Base-by-base conservation (phyloP, 495 filamentous ascomycete species). In the Halenospora varia region DNA sequence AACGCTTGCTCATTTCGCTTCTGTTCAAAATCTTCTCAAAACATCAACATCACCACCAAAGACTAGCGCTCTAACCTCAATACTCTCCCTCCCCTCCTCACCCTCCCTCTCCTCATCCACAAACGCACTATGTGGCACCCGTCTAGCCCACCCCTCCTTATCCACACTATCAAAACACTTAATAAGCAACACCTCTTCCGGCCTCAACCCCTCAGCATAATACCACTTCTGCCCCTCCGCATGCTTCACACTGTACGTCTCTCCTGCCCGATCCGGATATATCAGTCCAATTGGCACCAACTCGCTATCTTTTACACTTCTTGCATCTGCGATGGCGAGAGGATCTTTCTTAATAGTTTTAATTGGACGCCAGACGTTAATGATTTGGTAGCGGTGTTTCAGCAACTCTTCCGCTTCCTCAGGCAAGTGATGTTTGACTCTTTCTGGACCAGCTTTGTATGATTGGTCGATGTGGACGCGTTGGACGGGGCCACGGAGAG, bases 281-380 rank as follows among this genome's bases (percentile, higher is more conserved):
- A 80, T 76, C 18, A 80, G 62, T 53, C 67, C 68, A n/a, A 73
- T 62, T 0, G 68, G 69, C 13, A 81, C 57, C 2, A 81, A 69
- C 49, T 78, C 76, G 2, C 60, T 66, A 2, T 80, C 76, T 0
- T 70, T 69, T 0, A 81, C 75, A 2, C 65, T 66, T 51, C 71
- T 62, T 0, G 73, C 77, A 49, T 88, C 82, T 0, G 84, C 84
- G 17, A 88, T 73, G 2, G 78, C 79, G 0, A 89, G 71, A 0
- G 86, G 85, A 62, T 88, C 84, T 42, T 80, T 79, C 29, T 73
- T 66, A 48, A 89, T 81, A 0, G 77, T 77, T 57, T 79, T 79
- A 62, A 90, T 88, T 1, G 88, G 87, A 0, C 87, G 82, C 88
- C 87, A 90, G 55, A 89, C 86, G 60, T 90, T 90, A 73, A 91